Evolutionary conservation across 2,329 filamentous ascomycete species (phyloP), one percentile per base, ranked within the genome.

Genomic region (Rachicladosporium sp.): DNA sequence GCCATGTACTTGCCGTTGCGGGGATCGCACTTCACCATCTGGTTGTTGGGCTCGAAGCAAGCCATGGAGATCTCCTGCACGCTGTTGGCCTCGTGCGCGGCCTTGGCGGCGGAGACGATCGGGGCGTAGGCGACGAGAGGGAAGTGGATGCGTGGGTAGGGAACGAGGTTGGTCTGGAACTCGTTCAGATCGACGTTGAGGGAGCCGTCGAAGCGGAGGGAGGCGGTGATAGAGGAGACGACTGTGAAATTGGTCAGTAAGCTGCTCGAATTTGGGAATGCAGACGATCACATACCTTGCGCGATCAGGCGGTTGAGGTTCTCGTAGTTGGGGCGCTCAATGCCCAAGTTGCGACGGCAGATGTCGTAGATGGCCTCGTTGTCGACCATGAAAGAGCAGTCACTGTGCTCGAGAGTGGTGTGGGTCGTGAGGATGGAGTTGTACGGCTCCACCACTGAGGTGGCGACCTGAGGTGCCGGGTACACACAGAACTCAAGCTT

Each of bases 301-400:
- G 91, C 91, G 61, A 98, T 95, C 63, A 98, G 75, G 56, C 91
- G 86, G 79, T 98, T 98, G 54, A 98, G 74, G 76, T 98, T 95
- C 76, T 94, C 88, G 67, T 88, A 95, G 76, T 89, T 89, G 59
- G 91, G 91, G 54, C 91, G 85, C 77, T 94, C 88, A 53, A 98
- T 88, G 52, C 86, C 88, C 50, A 98, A 78, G 75, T 94, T 96
- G 64, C 87, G 83, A 61, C 88, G 83, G 81, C 91, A 98, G 65
- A 98, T 96, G 65, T 96, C 91, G 70, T 96, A 96, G 66, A 98
- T 95, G 58, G 91, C 91, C 75, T 98, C 91, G 70, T 98, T 98
- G 74, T 98, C 91, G 54, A 98, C 91, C 86, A 96, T 94, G 78
- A 98, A 98, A 58, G 84, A 93, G 76, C 91, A 96, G 77, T 98